These are phyloP conservation scores for Pisolithus marmoratus DNA, from an alignment of 768 basidiomycete genomes.

Conservation along the genomic window DNA sequence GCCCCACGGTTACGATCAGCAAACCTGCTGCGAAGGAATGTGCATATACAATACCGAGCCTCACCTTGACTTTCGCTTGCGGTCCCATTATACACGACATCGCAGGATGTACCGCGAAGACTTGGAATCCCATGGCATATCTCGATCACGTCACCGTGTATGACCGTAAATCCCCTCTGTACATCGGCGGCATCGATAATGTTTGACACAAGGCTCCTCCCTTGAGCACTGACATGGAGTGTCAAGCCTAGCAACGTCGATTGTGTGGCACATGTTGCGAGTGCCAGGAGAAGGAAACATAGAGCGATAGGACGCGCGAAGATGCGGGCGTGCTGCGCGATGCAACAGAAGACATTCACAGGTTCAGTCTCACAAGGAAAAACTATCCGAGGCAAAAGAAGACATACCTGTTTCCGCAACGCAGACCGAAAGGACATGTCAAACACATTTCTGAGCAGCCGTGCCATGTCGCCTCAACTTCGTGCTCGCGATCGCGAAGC, in stretches of 20 bases:
- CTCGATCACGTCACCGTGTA: conserved; percentile 13
- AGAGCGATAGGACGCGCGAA: conserved; percentile 46
- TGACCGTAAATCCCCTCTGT: conserved; percentile 15
- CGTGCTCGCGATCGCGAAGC: neutral
- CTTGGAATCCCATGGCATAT: conserved; percentile 38
- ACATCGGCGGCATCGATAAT: conserved; percentile 28
- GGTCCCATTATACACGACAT: conserved; percentile 11
- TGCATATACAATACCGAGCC: neutral
- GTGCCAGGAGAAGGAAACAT: conserved; percentile 42
- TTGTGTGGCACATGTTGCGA: conserved; percentile 37
- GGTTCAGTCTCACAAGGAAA: neutral
- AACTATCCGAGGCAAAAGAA: neutral
- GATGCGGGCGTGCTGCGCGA: conserved; percentile 39
- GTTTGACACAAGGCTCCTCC: conserved; percentile 26
- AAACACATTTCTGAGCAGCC: neutral
- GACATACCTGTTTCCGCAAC: conserved; percentile 12
- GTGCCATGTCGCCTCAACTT: neutral
- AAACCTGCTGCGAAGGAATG: neutral
- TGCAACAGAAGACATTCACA: neutral
- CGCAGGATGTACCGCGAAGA: conserved; percentile 18
- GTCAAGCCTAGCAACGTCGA: conserved; percentile 36
- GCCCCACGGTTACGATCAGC: neutral
- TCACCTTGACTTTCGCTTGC: conserved; percentile 1
- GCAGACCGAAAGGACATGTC: neutral
- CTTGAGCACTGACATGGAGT: conserved; percentile 32